Evolutionary conservation across 2,329 filamentous ascomycete genomes (phyloP), one percentile per base, ranked within the genome.

Genomic region (Fusarium pseudograminearum): DNA sequence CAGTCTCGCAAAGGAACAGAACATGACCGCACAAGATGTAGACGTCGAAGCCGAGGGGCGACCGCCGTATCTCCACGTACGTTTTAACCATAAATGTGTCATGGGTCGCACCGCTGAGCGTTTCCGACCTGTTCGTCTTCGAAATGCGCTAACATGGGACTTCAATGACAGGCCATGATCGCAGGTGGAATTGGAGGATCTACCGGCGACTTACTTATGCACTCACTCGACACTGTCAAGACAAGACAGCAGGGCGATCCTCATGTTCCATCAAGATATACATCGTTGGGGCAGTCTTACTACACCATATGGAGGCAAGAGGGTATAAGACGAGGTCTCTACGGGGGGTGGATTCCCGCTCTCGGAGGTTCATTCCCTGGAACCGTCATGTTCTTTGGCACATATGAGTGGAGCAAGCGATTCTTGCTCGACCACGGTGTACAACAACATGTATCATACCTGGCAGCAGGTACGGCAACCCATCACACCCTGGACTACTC

Each of bases 181-280:
- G 96, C 96, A 34, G 96, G 96, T 76, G 96, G 95, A 64, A 84
- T 97, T 55, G 96, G 97, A 76, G 96, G 96, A 55, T 94, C 93
- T 18, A 97, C 92, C 58, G 96, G 97, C 62, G 96, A 99, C 80
- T 92, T 99, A 87, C 84, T 99, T 72, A 99, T 99, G 96, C 96
- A 99, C 83, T 98, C 95, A 46, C 87, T 99, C 76, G 96, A 99
- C 80, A 99, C 96, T 1, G 96, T 99, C 75, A 99, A 99, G 83
- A 99, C 96, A 47, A 89, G 96, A 73, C 97, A 99, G 80, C 96
- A 99, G 81, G 96, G 95, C 76, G 96, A 98, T 77, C 94, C 95
- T 45, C 91, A 96, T 78, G 87, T 97, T 65, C 96, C 96, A 24
- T 92, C 96, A 3, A 97, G 93, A 81, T 99, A 99, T 82, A 91